Evolutionary conservation across 306 rosid species (phyloP).

Genomic region (Hippophae gyantsensis): DNA sequence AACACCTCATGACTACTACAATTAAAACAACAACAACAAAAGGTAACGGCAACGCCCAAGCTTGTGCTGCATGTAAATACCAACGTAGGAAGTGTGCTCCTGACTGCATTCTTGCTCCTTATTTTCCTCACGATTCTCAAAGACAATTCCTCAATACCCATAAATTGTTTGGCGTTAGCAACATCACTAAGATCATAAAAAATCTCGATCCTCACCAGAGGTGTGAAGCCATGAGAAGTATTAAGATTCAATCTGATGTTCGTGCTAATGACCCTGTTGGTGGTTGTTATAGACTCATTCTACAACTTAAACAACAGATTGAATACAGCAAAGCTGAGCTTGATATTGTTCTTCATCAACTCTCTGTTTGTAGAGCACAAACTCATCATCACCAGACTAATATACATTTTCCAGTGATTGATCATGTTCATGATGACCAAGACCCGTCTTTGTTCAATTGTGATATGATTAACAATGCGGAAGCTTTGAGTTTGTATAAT

Average conservation of each 20-base stretch:
- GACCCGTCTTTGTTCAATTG: not conserved
- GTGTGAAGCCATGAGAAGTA: conserved; percentile 43
- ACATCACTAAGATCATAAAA: conserved; percentile 43
- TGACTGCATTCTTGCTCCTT: conserved; percentile 70
- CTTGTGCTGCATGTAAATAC: conserved; percentile 81
- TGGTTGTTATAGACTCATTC: conserved; percentile 39
- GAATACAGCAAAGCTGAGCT: conserved; percentile 29
- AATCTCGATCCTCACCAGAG: conserved; percentile 15
- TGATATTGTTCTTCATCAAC: conserved; percentile 41
- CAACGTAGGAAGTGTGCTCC: conserved; percentile 72
- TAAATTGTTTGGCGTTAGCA: conserved; percentile 67
- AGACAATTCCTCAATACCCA: conserved; percentile 61
- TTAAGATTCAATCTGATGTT: conserved; percentile 51
- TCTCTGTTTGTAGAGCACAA: conserved; percentile 35
- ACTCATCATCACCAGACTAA: conserved; percentile 8
- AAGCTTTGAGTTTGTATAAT: conserved; percentile 32
- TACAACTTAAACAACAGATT: conserved; percentile 28
- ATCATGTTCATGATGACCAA: not conserved
- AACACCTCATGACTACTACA: not conserved
- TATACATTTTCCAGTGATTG: no score
- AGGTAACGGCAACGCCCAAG: conserved; percentile 48
- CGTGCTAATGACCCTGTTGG: conserved; percentile 68
- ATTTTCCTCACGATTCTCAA: conserved; percentile 60
- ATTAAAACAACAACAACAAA: conserved; percentile 9
- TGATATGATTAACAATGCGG: conserved; percentile 17